Evolutionary conservation across 192 early-diverging fungal genomes (phyloP), one percentile per base, ranked within the genome.

Genomic region (Coemansia javaensis): DNA sequence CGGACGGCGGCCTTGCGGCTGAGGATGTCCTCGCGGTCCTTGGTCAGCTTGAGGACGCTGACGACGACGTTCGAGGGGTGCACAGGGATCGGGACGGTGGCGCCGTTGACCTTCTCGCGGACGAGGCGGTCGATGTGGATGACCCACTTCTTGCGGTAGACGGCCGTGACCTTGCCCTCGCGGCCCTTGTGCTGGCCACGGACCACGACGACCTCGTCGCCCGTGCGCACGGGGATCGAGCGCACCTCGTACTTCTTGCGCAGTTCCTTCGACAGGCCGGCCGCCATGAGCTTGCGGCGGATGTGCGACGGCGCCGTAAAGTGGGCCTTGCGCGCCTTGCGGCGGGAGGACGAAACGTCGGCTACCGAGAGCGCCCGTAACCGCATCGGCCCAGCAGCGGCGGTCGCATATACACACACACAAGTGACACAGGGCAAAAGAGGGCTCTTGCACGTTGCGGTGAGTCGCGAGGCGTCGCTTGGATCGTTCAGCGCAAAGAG

Each of bases 91-190:
- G 83, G 85, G 38, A 91, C 89, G 55, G 87, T 82, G 53, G 83
- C 84, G 66, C 93, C 93, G 82, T 98, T 99, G 69, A 85, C 84
- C 89, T 99, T 99, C 79, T 99, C 94, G 73, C 84, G 88, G 69
- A 77, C 85, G 56, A 99, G 77, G 61, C 94, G 92, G 77, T 99
- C 94, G 43, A 99, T 86, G 83, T 98, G 89, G 78, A 99, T 99
- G 49, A 94, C 86, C 86, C 86, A 99, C 87, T 94, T 97, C 80
- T 93, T 90, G 76, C 97, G 91, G 92, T 97, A 98, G 63, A 96
- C 93, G 51, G 86, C 80, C 55, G 81, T 73, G 50, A 99, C 91
- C 87, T 95, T 94, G 65, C 97, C 97, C 69, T 92, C 89, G 65
- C 88, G 89, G 71, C 91, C 94, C 87, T 97, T 97, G 89, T 85